Percentiles rank a stretch among this genome's conserved stretches.
These are phyloP conservation scores for Mangifera indica DNA, from an alignment of 345 rosid genomes.

Conservation along the genomic window DNA sequence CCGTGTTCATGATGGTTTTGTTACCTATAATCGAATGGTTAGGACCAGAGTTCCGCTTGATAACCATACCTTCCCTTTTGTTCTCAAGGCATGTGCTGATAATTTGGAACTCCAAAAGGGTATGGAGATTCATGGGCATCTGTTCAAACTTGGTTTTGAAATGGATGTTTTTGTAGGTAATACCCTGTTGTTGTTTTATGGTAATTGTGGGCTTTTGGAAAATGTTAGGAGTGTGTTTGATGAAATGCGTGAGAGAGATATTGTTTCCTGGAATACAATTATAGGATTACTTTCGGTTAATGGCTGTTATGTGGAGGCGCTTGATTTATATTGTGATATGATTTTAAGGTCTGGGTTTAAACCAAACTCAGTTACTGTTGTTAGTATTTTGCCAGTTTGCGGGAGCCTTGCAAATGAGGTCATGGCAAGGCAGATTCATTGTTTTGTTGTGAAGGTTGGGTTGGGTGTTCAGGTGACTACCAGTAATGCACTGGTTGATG, in stretches of 20 bases:
- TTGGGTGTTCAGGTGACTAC: slow-evolving; percentile 35
- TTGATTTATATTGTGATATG: slow-evolving; percentile 34
- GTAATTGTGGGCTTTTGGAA: slow-evolving; percentile 24
- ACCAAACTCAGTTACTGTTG: slow-evolving; percentile 39
- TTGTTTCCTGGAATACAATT: slow-evolving; percentile 42
- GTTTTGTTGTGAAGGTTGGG: slow-evolving; percentile 37
- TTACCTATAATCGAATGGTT: slow-evolving; percentile 40
- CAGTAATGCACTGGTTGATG: slow-evolving; percentile 50
- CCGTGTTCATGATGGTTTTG: slow-evolving; percentile 28
- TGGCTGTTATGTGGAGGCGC: slow-evolving; percentile 34
- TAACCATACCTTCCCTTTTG: slow-evolving; percentile 49
- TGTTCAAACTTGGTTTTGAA: slow-evolving; percentile 50
- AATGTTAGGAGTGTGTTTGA: slow-evolving; percentile 36
- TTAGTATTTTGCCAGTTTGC: slow-evolving; percentile 46
- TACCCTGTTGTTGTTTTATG: slow-evolving; percentile 41
- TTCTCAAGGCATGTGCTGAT: slow-evolving; percentile 45
- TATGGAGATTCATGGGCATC: slow-evolving; percentile 54
- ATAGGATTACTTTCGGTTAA: slow-evolving; percentile 35
- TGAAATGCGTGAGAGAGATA: slow-evolving; percentile 53
- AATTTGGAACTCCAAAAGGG: slow-evolving; percentile 43
- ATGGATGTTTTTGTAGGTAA: slow-evolving; percentile 41
- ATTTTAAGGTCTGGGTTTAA: slow-evolving; percentile 27
- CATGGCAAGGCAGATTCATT: slow-evolving; percentile 42
- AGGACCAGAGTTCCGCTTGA: slow-evolving; percentile 42
- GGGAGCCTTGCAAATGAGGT: slow-evolving; percentile 28